A percentile compares a stretch with the other conserved stretches of the same genome.
Conservation (phyloP, 1,284 basidiomycete species). For the Cutaneotrichosporon sp. region DNA sequence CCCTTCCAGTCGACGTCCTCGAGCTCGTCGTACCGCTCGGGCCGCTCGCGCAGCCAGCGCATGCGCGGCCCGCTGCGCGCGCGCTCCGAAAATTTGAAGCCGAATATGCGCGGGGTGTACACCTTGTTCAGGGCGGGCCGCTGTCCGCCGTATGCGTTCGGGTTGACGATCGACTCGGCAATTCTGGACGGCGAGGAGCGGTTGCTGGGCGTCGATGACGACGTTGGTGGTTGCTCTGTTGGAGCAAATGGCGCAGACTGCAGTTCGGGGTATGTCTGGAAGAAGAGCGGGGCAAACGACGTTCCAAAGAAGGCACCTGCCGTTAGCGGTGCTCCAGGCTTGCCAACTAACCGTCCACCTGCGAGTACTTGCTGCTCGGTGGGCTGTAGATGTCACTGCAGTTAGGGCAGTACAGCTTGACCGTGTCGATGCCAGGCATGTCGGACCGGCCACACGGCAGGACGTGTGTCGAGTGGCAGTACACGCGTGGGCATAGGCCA, state of each 20-base stretch:
- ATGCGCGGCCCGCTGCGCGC: slow-evolving; percentile 88
- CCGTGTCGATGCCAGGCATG: slow-evolving; percentile 95
- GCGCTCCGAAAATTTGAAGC: slow-evolving; percentile 60
- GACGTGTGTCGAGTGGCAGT: slow-evolving; percentile 84
- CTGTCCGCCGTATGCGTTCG: slow-evolving; percentile 71
- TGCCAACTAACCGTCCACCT: slow-evolving; percentile 77
- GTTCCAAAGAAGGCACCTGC: slow-evolving; percentile 98
- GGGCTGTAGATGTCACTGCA: slow-evolving; percentile 97
- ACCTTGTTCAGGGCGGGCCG: slow-evolving; percentile 79
- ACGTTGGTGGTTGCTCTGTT: slow-evolving; percentile 42
- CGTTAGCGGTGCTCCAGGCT: slow-evolving; percentile 8
- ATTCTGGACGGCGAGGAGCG: slow-evolving; percentile 28
- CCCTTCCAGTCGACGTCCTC: slow-evolving; percentile 84
- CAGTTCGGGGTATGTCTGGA: slow-evolving; percentile 92
- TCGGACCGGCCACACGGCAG: slow-evolving; percentile 95
- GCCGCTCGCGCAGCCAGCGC: slow-evolving; percentile 89
- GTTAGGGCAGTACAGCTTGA: slow-evolving; percentile 97
- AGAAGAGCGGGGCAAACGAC: slow-evolving; percentile 95
- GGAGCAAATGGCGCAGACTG: slow-evolving; percentile 75
- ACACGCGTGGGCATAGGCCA: slow-evolving; percentile 92
- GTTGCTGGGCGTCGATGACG: slow-evolving; percentile 27
- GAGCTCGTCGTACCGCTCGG: slow-evolving; percentile 73
- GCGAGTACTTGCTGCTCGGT: slow-evolving; percentile 91
- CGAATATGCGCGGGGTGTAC: slow-evolving; percentile 92
- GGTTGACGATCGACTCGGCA: slow-evolving; percentile 58